A percentile compares a stretch with the other conserved stretches of the same genome.
These are phyloP conservation scores for Moricandia arvensis DNA, from an alignment of 345 rosid species.

Conservation along the genomic window DNA sequence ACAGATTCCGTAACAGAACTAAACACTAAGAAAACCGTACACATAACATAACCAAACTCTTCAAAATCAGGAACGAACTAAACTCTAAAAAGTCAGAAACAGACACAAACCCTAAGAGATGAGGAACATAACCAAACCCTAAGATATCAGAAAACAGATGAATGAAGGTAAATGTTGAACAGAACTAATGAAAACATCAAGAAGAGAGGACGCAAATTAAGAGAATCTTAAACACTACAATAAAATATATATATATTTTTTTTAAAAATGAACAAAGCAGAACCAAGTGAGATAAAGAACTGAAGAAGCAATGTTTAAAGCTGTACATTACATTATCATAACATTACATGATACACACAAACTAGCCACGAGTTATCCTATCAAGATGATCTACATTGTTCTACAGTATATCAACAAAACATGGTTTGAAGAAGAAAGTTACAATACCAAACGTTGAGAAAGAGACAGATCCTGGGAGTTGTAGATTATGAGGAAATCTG, in stretches of 20 bases:
- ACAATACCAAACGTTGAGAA: slow-evolving; percentile 13
- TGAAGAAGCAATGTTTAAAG: background rate
- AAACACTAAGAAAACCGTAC: too few species aligned
- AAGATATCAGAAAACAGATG: too few species aligned
- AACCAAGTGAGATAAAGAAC: background rate
- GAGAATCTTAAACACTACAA: background rate
- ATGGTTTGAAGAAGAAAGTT: background rate
- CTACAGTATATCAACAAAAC: background rate
- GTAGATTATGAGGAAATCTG: slow-evolving; percentile 2
- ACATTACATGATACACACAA: background rate
- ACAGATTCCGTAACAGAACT: background rate
- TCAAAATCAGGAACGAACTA: background rate
- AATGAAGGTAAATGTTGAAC: too few species aligned
- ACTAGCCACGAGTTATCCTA: background rate
- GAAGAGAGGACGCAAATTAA: background rate
- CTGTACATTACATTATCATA: background rate
- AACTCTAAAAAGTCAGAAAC: background rate
- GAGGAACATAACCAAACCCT: background rate
- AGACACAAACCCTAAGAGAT: background rate
- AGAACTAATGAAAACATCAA: background rate
- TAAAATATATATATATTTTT: too few species aligned
- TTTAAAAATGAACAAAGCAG: background rate
- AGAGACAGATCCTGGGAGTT: background rate
- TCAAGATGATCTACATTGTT: background rate
- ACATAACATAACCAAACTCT: background rate